These are phyloP conservation scores for Theobroma cacao DNA, from an alignment of 345 rosid species.

Conservation along the genomic window DNA sequence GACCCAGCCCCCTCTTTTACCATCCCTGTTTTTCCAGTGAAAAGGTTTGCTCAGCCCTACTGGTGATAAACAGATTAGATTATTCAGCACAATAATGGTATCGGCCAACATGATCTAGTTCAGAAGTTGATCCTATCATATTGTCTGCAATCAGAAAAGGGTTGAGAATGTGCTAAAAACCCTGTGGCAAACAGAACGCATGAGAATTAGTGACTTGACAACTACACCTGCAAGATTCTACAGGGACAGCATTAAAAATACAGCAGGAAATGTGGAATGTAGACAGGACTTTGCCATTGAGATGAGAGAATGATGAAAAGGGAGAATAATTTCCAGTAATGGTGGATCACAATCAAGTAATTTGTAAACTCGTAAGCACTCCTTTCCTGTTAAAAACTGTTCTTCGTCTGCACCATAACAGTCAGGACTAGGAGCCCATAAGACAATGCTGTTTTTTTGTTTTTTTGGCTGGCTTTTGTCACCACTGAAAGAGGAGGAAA, in stretches of 20 bases:
- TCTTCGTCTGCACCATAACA: not conserved
- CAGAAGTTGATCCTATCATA: not conserved
- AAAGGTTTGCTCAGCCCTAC: too few species aligned
- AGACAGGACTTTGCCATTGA: not conserved
- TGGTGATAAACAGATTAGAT: not conserved
- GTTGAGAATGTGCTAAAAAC: not conserved
- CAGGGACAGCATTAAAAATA: not conserved
- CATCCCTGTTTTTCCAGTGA: too few species aligned
- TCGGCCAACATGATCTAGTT: not conserved
- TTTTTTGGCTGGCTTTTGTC: too few species aligned
- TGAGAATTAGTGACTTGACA: not conserved
- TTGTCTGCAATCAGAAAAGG: not conserved
- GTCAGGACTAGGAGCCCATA: not conserved
- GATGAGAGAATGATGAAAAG: not conserved
- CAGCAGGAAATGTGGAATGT: not conserved
- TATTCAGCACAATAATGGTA: not conserved
- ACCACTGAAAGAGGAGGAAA: not conserved
- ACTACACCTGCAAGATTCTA: not conserved
- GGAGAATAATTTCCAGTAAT: not conserved
- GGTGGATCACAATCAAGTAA: not conserved
- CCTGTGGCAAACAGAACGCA: not conserved
- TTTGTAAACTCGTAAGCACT: not conserved
- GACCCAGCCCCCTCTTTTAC: too few species aligned
- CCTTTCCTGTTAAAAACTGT: not conserved
- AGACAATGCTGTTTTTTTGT: too few species aligned